Percentiles rank a stretch among this genome's conserved stretches.
Conservation (phyloP, 169 alveolate genomes). For the Cyclospora cayetanensis region DNA sequence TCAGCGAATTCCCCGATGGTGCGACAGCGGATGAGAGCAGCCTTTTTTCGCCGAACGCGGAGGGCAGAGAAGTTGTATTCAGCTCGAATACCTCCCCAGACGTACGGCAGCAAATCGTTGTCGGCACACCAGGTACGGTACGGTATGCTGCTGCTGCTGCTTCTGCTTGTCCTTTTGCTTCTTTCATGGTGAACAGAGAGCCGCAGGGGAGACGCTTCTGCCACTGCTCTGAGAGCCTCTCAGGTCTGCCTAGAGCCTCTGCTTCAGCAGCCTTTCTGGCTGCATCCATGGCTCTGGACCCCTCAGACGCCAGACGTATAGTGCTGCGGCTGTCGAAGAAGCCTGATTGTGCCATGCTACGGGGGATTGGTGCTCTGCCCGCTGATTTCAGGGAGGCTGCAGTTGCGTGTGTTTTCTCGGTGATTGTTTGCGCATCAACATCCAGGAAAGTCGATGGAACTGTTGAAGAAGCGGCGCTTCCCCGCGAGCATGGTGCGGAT, state of each 20-base stretch:
- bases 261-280: too few species aligned
- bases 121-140: slow-evolving; percentile 98
- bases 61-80: neutral
- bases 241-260: too few species aligned
- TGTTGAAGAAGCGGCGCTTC: slow-evolving; percentile 90
- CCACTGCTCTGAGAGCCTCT: too few species aligned
- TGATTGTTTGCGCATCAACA: slow-evolving; percentile 26
- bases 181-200: too few species aligned
- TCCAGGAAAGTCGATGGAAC: slow-evolving; percentile 84
- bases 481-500: slow-evolving; percentile 79
- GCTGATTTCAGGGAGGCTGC: too few species aligned
- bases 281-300: too few species aligned
- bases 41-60: neutral
- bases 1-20: neutral
- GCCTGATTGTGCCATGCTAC: too few species aligned
- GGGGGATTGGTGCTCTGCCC: too few species aligned
- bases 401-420: too few species aligned
- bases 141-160: slow-evolving; percentile 20
- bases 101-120: slow-evolving; percentile 81
- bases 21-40: neutral
- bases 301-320: too few species aligned
- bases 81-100: neutral
- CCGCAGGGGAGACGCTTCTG: too few species aligned
- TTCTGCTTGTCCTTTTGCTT: neutral
- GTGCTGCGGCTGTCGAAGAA: too few species aligned